A percentile compares a stretch with the other conserved stretches of the same genome.
These are phyloP conservation scores for Talaromyces stipitatus DNA, from an alignment of 495 filamentous ascomycete species.

Conservation along the genomic window DNA sequence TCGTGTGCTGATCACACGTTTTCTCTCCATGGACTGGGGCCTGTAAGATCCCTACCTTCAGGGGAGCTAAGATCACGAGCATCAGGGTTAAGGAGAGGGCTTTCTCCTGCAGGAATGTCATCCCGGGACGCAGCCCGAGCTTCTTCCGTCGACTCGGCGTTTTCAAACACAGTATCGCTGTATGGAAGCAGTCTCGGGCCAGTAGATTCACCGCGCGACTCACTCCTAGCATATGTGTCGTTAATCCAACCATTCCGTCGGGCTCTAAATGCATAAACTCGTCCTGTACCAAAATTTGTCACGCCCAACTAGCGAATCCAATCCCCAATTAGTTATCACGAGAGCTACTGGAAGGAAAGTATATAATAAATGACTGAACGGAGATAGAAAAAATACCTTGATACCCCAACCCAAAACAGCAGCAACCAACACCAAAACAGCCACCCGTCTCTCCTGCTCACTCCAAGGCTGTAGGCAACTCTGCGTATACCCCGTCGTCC, in stretches of 20 bases:
- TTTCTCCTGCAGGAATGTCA: neutral
- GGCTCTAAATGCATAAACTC: neutral
- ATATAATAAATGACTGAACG: no score
- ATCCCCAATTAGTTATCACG: neutral
- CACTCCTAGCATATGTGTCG: neutral
- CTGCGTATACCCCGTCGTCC: constrained; percentile 18
- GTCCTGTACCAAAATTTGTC: neutral
- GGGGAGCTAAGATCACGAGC: constrained; percentile 2
- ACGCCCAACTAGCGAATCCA: neutral
- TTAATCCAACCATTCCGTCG: neutral
- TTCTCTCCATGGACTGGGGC: constrained; percentile 3
- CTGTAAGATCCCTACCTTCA: neutral
- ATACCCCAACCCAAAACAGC: constrained; percentile 14
- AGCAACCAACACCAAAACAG: constrained; percentile 22
- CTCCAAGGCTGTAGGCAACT: constrained; percentile 23
- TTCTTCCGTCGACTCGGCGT: neutral
- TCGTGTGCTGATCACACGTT: neutral
- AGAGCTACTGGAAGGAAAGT: neutral
- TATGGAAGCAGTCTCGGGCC: constrained; percentile 7
- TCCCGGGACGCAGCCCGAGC: neutral
- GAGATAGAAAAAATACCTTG: constrained; percentile 11
- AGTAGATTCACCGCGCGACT: neutral
- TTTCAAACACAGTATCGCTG: neutral
- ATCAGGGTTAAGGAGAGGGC: constrained; percentile 1
- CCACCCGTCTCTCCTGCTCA: constrained; percentile 11